Evolutionary conservation across 441 rosid species (phyloP), one percentile per base, ranked within the genome.

Genomic region (Gossypium schwendimanii): DNA sequence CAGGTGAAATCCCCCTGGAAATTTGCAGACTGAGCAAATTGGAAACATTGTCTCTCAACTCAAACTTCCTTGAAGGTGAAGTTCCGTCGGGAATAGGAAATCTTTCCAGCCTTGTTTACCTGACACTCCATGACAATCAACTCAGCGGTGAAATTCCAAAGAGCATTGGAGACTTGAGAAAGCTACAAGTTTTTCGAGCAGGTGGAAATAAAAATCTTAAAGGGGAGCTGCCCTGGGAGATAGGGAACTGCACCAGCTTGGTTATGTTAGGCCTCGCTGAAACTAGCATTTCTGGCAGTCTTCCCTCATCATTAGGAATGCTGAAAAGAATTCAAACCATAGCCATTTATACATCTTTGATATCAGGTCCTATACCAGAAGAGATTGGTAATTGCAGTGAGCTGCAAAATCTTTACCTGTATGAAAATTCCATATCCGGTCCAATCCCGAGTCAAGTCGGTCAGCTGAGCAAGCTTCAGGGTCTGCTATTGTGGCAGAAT

Each of bases 211-310:
- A 87, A 69, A 91, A 94, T 77, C 80, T 94, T 0, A 81, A 84
- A 54, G 99, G 99, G 3, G 93, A 91, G 90, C 81, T 92, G 76
- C 97, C 98, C 39, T 71, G 70, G 82, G 97, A 91, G 88, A 94
- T 94, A 63, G 97, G 98, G 0, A 91, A 89, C 70, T 94, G 97
- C 87, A 85, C 80, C 76, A 85, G 71, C 77, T 85, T 94, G 82
- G 85, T 89, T 12, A 81, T 90, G 68, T 75, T 94, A 81, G 99
- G 99, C 73, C 85, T 94, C 1, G 96, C 99, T 0, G 99, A 91
- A 53, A 92, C 99, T 66, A 81, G 94, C 85, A 82, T 94, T 83
- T 91, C 97, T 12, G 96, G 99, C 14, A 83, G 65, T 20, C 83
- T 91, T 15, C 97, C 98, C 60, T 78, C 89, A 10, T 82, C 98